A percentile compares a stretch with the other conserved stretches of the same genome.
phyloP scores from a whole-genome alignment of 306 rosid genomes.

The Mucuna pruriens region DNA sequence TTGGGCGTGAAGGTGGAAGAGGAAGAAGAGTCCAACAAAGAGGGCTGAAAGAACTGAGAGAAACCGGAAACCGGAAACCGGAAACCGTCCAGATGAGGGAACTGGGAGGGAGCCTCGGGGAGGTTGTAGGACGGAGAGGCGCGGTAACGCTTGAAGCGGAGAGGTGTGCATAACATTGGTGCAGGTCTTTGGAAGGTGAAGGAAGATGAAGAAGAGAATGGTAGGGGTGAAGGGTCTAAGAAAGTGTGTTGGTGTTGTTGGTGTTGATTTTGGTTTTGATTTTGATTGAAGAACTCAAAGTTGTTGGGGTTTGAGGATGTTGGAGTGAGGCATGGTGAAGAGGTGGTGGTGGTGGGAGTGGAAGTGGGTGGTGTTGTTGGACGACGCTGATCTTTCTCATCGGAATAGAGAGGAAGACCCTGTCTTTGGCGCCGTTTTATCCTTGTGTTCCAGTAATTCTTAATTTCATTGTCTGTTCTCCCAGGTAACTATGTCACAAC shows the following conservation, averaged over 20 bases:
- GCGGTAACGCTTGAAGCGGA: constrained; percentile 57
- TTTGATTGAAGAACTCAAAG: constrained; percentile 49
- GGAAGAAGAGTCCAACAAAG: constrained; percentile 41
- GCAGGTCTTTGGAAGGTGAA: constrained; percentile 72
- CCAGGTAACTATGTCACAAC: constrained; percentile 70
- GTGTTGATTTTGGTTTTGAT: background rate
- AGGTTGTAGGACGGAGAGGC: background rate
- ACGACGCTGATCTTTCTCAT: constrained; percentile 21
- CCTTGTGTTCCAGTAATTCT: constrained; percentile 94
- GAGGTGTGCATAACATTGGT: constrained; percentile 51
- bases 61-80: constrained; percentile 54
- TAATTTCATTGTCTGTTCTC: constrained; percentile 94
- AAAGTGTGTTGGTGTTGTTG: constrained; percentile 10
- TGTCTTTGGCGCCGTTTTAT: constrained; percentile 78
- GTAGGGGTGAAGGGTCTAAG: constrained; percentile 31
- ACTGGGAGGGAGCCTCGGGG: constrained; percentile 12
- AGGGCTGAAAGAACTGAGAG: constrained; percentile 46
- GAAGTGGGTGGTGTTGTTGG: constrained; percentile 41
- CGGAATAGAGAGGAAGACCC: constrained; percentile 74
- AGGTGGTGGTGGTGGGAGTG: constrained; percentile 37
- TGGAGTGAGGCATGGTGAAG: constrained; percentile 26
- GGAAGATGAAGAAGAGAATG: constrained; percentile 41
- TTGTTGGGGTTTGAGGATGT: constrained; percentile 41
- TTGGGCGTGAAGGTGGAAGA: constrained; percentile 40
- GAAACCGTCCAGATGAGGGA: constrained; percentile 46